Evolutionary conservation across 768 basidiomycete genomes (phyloP).

Genomic region (Suillus placidus): DNA sequence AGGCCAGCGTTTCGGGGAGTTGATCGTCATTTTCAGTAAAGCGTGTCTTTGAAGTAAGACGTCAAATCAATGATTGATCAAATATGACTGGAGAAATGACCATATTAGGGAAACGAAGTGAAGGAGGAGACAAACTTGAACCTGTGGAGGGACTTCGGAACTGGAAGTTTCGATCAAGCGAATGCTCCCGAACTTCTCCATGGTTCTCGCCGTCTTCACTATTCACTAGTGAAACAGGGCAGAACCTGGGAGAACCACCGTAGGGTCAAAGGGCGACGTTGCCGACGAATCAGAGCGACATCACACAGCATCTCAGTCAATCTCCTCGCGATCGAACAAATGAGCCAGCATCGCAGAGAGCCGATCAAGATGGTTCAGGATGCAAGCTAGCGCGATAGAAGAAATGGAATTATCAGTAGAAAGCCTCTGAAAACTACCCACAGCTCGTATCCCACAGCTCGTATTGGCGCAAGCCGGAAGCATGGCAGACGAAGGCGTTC

Average conservation of each 20-base stretch:
- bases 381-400: constrained; percentile 1
- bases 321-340: constrained; percentile 7
- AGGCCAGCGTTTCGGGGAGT: not conserved
- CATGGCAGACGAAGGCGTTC: not conserved
- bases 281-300: not conserved
- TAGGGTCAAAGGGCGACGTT: constrained; percentile 9
- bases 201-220: constrained; percentile 5
- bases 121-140: constrained; percentile 1
- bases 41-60: constrained; percentile 1
- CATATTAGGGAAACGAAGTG: not conserved
- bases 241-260: not conserved
- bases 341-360: not conserved
- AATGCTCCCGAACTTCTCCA: constrained; percentile 7
- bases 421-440: not conserved
- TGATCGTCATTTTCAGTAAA: constrained; percentile 1
- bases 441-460: not conserved
- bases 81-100: not conserved
- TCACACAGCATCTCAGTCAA: not conserved
- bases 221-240: constrained; percentile 5
- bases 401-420: constrained; percentile 4
- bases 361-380: not conserved
- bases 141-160: constrained; percentile 3
- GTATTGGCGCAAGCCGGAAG: not conserved
- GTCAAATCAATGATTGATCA: constrained; percentile 4
- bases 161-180: constrained; percentile 1